A percentile compares a stretch with the other conserved stretches of the same genome.
Evolutionary conservation across 192 early-diverging fungal species (phyloP).

Genomic region (Paraglomus brasilianum): DNA sequence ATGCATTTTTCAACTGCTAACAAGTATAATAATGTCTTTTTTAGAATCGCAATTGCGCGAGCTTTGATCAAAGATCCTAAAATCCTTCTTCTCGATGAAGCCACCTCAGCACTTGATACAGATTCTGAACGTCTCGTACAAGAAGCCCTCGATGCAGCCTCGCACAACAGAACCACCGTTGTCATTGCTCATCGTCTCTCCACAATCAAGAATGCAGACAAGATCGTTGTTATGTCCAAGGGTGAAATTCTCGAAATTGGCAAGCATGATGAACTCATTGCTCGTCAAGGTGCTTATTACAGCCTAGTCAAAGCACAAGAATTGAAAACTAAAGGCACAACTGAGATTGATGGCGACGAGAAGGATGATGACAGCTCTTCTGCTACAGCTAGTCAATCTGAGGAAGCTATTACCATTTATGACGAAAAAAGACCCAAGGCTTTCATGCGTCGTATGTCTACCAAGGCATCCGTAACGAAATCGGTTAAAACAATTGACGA

Average conservation of each 20-base stretch:
- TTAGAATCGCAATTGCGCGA: conserved; percentile 81
- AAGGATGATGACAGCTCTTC: conserved; percentile 16
- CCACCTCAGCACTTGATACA: conserved; percentile 75
- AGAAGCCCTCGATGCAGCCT: conserved; percentile 56
- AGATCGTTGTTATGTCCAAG: conserved; percentile 63
- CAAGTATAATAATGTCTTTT: neutral
- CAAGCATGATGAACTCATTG: conserved; percentile 54
- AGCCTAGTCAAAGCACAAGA: conserved; percentile 59
- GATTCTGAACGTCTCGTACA: conserved; percentile 67
- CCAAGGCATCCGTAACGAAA: conserved; percentile 46
- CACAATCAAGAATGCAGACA: conserved; percentile 67
- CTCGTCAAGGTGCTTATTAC: conserved; percentile 46
- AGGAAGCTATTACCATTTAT: conserved; percentile 30
- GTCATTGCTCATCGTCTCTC: conserved; percentile 70
- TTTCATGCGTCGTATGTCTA: conserved; percentile 36
- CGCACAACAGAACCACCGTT: conserved; percentile 62
- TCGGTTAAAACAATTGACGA: conserved; percentile 40
- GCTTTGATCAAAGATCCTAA: conserved; percentile 75
- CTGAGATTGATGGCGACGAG: conserved; percentile 23
- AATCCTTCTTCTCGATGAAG: conserved; percentile 77
- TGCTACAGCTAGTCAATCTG: conserved; percentile 31
- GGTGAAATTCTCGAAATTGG: conserved; percentile 54
- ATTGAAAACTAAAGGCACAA: conserved; percentile 46
- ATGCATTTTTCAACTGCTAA: conserved; percentile 3
- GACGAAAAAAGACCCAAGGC: conserved; percentile 36